Evolutionary conservation across 2,329 filamentous ascomycete genomes (phyloP).

Genomic region (Talaromyces sp.): DNA sequence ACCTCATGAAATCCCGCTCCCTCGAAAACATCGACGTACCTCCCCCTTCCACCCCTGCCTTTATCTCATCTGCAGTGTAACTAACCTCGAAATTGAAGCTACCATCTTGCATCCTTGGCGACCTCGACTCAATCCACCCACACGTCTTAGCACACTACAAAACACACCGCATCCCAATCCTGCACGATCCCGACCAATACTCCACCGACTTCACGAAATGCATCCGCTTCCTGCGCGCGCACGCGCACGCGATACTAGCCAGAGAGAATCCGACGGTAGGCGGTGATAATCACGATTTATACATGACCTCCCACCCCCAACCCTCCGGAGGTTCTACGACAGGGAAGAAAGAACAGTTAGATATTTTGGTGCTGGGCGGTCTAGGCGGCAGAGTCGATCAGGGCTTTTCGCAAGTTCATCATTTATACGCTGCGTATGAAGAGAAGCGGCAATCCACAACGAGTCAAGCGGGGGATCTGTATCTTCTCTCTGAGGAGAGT

Average conservation of each 20-base stretch:
- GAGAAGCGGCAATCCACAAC: slow-evolving; percentile 36
- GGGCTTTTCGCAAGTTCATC: slow-evolving; percentile 82
- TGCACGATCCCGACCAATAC: slow-evolving; percentile 75
- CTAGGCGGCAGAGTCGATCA: slow-evolving; percentile 91
- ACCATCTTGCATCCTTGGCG: slow-evolving; percentile 76
- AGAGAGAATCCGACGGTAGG: slow-evolving; percentile 8
- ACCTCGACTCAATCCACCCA: slow-evolving; percentile 77
- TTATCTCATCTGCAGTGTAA: slow-evolving; percentile 2
- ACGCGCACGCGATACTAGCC: slow-evolving; percentile 29
- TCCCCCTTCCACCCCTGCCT: neutral
- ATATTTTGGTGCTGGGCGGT: slow-evolving; percentile 80
- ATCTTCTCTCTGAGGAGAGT: slow-evolving; percentile 76
- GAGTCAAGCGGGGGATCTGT: slow-evolving; percentile 51
- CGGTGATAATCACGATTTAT: slow-evolving; percentile 19
- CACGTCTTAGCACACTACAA: slow-evolving; percentile 67
- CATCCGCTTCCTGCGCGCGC: slow-evolving; percentile 57
- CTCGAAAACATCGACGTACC: slow-evolving; percentile 35
- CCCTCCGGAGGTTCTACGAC: slow-evolving; percentile 8
- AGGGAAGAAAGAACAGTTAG: slow-evolving; percentile 34
- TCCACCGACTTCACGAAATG: slow-evolving; percentile 91
- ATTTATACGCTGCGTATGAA: slow-evolving; percentile 60
- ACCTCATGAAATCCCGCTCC: slow-evolving; percentile 44
- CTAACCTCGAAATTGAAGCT: slow-evolving; percentile 38
- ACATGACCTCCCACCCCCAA: slow-evolving; percentile 11
- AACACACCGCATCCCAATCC: slow-evolving; percentile 58